Evolutionary conservation across 805 yeast species (phyloP), one percentile per base, ranked within the genome.

Genomic region (Saturnispora sanitii): DNA sequence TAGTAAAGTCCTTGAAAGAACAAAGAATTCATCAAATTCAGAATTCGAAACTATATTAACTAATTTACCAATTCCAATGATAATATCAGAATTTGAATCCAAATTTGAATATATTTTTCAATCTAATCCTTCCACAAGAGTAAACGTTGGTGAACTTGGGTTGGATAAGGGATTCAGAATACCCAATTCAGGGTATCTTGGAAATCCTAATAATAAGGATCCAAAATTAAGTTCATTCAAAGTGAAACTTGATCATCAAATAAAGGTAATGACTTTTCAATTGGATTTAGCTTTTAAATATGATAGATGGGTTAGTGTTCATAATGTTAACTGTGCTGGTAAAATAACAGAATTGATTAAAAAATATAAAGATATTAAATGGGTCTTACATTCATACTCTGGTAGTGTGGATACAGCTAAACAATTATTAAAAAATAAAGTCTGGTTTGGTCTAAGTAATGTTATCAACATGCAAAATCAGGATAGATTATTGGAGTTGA

Each of bases 141-240:
- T 42, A 8, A 43, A 83, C 11, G 66, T 90, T 8, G 98, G 98
- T 1, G 98, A 90, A 51, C 70, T 86, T n/a, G 98, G 98, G 0
- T 61, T 92, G 2, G 98, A 90, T 57, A 82, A 79, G 56, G 53
- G 75, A 23, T 83, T 84, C 53, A 59, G 83, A 28, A 57, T 88
- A 4, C 94, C 94, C 2, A 50, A 57, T 41, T 62, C 61, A 42
- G 86, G 87, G 2, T 76, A 57, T 52, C 64, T 62, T 43, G 79
- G 79, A 4, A 45, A 45, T 23, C 19, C 33, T 4, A 7, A n/a
- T 11, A 19, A 5, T 16, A 7, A 18, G 1, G 23, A 15, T 22
- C 5, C 20, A 11, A 41, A 45, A 8, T 37, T 56, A 19, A 49
- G 53, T 11, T 46, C 47, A 8, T 73, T 71, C 43, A 67, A 69